phyloP scores from a whole-genome alignment of 192 early-diverging fungal genomes.

The Mortierella claussenii region DNA sequence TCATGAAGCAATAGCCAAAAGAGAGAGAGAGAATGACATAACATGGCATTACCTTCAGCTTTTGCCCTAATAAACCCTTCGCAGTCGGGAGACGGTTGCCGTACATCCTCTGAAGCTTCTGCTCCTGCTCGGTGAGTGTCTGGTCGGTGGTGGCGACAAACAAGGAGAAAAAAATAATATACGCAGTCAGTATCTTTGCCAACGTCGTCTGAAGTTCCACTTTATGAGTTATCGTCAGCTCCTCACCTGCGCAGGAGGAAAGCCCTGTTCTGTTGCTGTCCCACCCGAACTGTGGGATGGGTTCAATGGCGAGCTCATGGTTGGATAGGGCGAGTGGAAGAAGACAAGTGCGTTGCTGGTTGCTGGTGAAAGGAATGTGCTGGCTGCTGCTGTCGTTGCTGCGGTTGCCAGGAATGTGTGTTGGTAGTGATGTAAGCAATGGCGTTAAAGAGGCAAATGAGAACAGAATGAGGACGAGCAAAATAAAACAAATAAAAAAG shows the following conservation, averaged over 20 bases:
- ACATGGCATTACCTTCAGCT: conserved; percentile 71
- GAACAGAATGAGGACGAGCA: background rate
- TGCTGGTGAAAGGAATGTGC: conserved; percentile 2
- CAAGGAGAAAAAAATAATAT: background rate
- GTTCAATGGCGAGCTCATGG: conserved; percentile 42
- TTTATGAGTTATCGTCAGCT: background rate
- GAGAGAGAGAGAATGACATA: background rate
- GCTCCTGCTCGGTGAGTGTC: conserved; percentile 81
- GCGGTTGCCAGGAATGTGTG: background rate
- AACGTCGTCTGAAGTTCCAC: background rate
- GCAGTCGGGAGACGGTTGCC: conserved; percentile 76
- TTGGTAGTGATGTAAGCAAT: background rate
- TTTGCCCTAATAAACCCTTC: conserved; percentile 80
- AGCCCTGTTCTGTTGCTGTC: conserved; percentile 32
- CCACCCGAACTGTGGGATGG: conserved; percentile 21
- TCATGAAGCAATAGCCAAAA: background rate
- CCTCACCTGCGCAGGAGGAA: conserved; percentile 26
- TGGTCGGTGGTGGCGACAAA: conserved; percentile 23
- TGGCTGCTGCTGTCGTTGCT: too few species aligned
- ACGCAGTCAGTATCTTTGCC: background rate
- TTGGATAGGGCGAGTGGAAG: background rate
- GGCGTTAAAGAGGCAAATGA: background rate
- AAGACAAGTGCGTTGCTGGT: background rate
- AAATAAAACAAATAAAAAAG: background rate
- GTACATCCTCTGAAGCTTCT: conserved; percentile 81